These are phyloP conservation scores for Monilinia laxa DNA, from an alignment of 2,329 filamentous ascomycete genomes.

Conservation along the genomic window DNA sequence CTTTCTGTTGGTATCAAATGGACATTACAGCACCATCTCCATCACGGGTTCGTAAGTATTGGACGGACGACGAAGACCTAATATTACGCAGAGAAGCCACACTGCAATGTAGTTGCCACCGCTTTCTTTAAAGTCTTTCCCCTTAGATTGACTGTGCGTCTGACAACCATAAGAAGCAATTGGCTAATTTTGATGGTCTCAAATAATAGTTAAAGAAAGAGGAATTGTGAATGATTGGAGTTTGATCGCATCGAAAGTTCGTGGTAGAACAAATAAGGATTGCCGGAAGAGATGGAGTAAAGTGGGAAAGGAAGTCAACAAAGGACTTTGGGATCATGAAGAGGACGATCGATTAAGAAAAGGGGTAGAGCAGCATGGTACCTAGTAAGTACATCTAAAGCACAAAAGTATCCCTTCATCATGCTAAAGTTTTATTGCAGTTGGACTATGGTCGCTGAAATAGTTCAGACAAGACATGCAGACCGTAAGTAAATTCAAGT, in stretches of 20 bases:
- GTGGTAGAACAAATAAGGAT: slow-evolving; percentile 19
- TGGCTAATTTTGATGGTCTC: slow-evolving; percentile 2
- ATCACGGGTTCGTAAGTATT: slow-evolving; percentile 19
- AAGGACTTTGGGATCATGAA: slow-evolving; percentile 20
- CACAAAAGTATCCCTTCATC: not conserved
- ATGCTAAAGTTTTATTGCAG: slow-evolving; percentile 6
- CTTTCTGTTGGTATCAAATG: slow-evolving; percentile 19
- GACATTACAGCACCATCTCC: slow-evolving; percentile 14
- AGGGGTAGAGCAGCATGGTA: slow-evolving; percentile 15
- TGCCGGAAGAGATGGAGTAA: slow-evolving; percentile 21
- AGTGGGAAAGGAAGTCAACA: slow-evolving; percentile 20
- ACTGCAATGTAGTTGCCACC: slow-evolving; percentile 17
- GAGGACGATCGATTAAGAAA: slow-evolving; percentile 11
- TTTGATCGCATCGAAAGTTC: slow-evolving; percentile 19
- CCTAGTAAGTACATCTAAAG: slow-evolving; percentile 7
- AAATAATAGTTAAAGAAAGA: slow-evolving; percentile 12
- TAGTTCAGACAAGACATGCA: slow-evolving; percentile 17
- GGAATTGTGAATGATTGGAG: slow-evolving; percentile 20
- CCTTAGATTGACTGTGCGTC: not conserved
- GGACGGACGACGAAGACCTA: slow-evolving; percentile 17
- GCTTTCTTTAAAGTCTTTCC: not conserved
- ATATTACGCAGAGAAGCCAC: slow-evolving; percentile 19
- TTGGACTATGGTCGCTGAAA: slow-evolving; percentile 16
- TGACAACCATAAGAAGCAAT: not conserved
- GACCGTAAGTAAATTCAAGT: slow-evolving; percentile 10